These are phyloP conservation scores for Lactifluus hygrophoroides DNA, from an alignment of 768 basidiomycete genomes.

Conservation along the genomic window DNA sequence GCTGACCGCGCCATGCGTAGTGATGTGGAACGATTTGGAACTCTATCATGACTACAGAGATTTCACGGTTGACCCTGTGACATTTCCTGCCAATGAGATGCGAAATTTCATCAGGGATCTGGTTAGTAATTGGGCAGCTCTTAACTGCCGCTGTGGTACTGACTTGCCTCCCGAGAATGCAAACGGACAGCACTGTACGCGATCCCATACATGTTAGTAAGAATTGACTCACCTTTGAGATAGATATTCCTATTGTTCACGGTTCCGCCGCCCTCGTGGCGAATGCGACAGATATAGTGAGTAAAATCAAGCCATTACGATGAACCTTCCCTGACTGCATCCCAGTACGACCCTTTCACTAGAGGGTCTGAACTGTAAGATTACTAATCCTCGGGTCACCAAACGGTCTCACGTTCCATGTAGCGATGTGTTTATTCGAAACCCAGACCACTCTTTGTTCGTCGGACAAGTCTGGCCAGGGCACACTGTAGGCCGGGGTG, in stretches of 20 bases:
- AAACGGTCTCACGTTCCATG: not conserved
- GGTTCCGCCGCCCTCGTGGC: slow-evolving; percentile 48
- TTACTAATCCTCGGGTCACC: not conserved
- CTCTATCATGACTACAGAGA: slow-evolving; percentile 60
- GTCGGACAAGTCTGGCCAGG: slow-evolving; percentile 76
- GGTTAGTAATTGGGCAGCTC: slow-evolving; percentile 33
- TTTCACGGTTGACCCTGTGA: slow-evolving; percentile 60
- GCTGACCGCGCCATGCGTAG: slow-evolving; percentile 26
- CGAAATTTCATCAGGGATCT: slow-evolving; percentile 45
- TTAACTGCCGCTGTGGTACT: not conserved
- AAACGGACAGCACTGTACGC: slow-evolving; percentile 42
- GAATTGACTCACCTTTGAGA: not conserved
- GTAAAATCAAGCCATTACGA: slow-evolving; percentile 21
- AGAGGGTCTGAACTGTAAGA: slow-evolving; percentile 50
- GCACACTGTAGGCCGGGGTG: slow-evolving; percentile 41
- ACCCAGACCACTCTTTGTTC: slow-evolving; percentile 65
- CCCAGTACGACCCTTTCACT: slow-evolving; percentile 59
- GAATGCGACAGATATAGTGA: slow-evolving; percentile 54
- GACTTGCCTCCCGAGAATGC: slow-evolving; percentile 25
- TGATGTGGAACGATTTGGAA: slow-evolving; percentile 77
- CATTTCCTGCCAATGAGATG: slow-evolving; percentile 49
- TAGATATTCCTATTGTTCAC: slow-evolving; percentile 66
- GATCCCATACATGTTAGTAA: not conserved
- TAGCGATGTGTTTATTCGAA: slow-evolving; percentile 66
- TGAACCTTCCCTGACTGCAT: not conserved